Base-by-base conservation (phyloP, 495 filamentous ascomycete genomes). In the Physcia stellaris region DNA sequence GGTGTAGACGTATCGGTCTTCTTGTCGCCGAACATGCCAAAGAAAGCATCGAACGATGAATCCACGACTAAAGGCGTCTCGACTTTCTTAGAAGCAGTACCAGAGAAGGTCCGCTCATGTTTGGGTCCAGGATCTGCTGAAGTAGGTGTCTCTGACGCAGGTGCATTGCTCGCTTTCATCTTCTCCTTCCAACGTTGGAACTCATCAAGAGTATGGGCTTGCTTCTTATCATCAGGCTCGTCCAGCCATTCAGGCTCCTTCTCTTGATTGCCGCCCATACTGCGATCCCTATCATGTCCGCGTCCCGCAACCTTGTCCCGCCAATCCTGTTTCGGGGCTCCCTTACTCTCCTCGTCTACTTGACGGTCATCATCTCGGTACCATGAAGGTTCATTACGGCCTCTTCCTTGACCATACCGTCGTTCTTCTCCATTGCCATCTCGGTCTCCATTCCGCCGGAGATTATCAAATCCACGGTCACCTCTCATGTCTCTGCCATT, bases 151-250 rank as follows among this genome's bases (percentile, higher is more conserved):
- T 47, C 43, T 19, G 32, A 24, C 15, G 30, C 37, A 26, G 45
- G 21, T 23, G 26, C 40, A 32, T 42, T 53, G 52, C 63, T 58
- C 20, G 78, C 76, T 55, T 88, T 94, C 87, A 93, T 92, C 35
- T 63, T 66, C 47, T 90, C 83, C 61, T 95, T 94, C 75, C 92
- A 98, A 42, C 79, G 80, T 58, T 94, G 80, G 56, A 98, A 96
- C 39, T 96, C 86, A 50, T 92, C 86, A 51, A 82, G 79, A 7
- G 82, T 93, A 52, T 81, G 83, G 13, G 67, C 75, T 40, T 75
- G 62, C 39, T 66, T 73, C 31, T 67, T 55, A 44, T 79, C 72
- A 34, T 80, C 82, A 2, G 64, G 54, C 27, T 74, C 73, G 24
- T 76, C 78, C 40, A 82, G 75, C 54, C 90, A 85, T 58, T 88